Evolutionary conservation across 345 rosid species (phyloP).

Genomic region (Anacardium occidentale): DNA sequence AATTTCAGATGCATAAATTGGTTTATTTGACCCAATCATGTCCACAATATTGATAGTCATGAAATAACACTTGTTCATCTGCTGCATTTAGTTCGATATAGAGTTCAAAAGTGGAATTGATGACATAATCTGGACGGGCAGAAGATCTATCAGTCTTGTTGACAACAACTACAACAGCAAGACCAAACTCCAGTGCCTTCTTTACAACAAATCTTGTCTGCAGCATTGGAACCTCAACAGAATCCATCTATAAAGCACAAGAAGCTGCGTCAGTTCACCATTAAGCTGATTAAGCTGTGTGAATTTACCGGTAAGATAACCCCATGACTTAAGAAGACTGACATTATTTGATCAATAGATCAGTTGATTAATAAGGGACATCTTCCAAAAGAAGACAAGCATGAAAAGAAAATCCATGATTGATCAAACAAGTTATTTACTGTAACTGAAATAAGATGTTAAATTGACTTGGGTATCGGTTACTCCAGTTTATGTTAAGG

Average conservation of each 20-base stretch:
- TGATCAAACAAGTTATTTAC: not conserved
- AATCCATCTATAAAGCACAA: conserved; percentile 66
- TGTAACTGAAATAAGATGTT: not conserved
- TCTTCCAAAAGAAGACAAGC: not conserved
- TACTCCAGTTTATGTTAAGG: not conserved
- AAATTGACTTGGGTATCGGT: not conserved
- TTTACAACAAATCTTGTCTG: conserved; percentile 95
- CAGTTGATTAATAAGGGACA: conserved; percentile 1
- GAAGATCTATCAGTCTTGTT: conserved; percentile 96
- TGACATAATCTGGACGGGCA: conserved; percentile 91
- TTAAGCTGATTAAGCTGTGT: not conserved
- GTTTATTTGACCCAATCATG: not conserved
- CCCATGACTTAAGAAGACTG: not conserved
- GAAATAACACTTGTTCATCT: conserved; percentile 83
- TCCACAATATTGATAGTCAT: conserved; percentile 7
- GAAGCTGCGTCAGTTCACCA: not conserved
- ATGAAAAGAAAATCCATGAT: not conserved
- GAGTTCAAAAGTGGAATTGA: conserved; percentile 94
- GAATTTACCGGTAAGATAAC: not conserved
- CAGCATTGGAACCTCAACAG: conserved; percentile 99
- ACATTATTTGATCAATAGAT: not conserved
- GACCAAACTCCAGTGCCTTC: conserved; percentile 97
- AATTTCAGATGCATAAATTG: not conserved
- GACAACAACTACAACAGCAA: conserved; percentile 91
- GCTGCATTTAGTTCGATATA: conserved; percentile 94